phyloP scores from a whole-genome alignment of 768 basidiomycete species.

The Leccinum longicurvipes region DNA sequence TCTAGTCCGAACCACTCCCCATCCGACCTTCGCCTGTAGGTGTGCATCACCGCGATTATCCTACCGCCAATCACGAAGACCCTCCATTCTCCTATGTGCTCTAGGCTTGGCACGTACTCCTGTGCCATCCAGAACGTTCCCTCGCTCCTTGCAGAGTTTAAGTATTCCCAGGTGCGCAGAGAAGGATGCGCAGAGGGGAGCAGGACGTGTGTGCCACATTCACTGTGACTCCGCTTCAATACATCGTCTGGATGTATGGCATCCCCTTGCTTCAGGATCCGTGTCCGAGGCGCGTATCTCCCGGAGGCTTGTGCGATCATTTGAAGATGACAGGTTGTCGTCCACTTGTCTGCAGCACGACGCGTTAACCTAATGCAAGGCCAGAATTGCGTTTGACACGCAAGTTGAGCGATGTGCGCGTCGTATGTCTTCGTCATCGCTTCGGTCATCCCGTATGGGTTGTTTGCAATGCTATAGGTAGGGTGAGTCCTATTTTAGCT shows the following conservation, averaged over 20 bases:
- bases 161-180: not conserved
- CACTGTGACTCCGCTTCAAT: not conserved
- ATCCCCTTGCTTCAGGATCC: not conserved
- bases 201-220: not conserved
- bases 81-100: not conserved
- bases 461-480: not conserved
- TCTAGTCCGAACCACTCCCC: not conserved
- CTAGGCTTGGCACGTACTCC: not conserved
- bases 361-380: not conserved
- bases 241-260: not conserved
- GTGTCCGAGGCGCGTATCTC: not conserved
- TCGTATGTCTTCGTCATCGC: not conserved
- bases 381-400: not conserved
- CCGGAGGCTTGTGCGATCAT: not conserved
- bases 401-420: not conserved
- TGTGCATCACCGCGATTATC: not conserved
- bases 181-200: not conserved
- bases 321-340: not conserved
- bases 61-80: not conserved
- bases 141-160: not conserved
- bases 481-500: too few species aligned
- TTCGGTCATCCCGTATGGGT: not conserved
- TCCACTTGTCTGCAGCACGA: not conserved
- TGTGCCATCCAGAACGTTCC: conserved; percentile 6
- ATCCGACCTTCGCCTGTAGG: not conserved